Percentiles rank a stretch among this genome's conserved stretches.
Conservation (phyloP, 2,329 filamentous ascomycete genomes). For the Trichophaea hybrida region DNA sequence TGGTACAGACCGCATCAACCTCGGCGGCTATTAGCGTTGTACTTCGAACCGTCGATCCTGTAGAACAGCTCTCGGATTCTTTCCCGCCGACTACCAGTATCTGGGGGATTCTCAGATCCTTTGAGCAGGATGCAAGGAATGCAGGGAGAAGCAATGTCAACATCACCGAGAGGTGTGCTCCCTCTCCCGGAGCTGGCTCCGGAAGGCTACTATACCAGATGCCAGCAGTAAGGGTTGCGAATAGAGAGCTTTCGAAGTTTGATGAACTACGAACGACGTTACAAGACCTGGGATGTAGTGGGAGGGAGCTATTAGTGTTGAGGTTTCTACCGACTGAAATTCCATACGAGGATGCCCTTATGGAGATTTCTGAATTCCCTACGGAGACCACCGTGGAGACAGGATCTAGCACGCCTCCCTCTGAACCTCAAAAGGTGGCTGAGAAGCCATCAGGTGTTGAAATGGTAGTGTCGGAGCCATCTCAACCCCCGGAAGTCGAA, state of each 20-base stretch:
- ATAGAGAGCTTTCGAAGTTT: conserved; percentile 61
- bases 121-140: conserved; percentile 50
- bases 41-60: conserved; percentile 64
- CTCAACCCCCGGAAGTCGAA: background rate
- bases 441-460: conserved; percentile 13
- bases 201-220: conserved; percentile 80
- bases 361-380: conserved; percentile 64
- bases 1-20: conserved; percentile 57
- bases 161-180: conserved; percentile 69
- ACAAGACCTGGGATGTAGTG: conserved; percentile 54
- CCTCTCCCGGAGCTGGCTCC: conserved; percentile 42
- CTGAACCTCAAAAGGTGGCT: conserved; percentile 8
- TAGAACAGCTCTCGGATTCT: conserved; percentile 41
- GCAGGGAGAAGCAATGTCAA: conserved; percentile 48
- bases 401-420: conserved; percentile 17
- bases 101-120: conserved; percentile 80
- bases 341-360: conserved; percentile 74
- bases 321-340: conserved; percentile 61
- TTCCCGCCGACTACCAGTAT: conserved; percentile 77
- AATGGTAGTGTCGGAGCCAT: conserved; percentile 19
- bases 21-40: conserved; percentile 78
- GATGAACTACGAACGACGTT: conserved; percentile 78
- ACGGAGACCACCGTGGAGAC: conserved; percentile 33
- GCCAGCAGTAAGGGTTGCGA: conserved; percentile 72
- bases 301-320: conserved; percentile 66